phyloP scores from a whole-genome alignment of 139 green algal species.

The Diplosphaera chodatii region DNA sequence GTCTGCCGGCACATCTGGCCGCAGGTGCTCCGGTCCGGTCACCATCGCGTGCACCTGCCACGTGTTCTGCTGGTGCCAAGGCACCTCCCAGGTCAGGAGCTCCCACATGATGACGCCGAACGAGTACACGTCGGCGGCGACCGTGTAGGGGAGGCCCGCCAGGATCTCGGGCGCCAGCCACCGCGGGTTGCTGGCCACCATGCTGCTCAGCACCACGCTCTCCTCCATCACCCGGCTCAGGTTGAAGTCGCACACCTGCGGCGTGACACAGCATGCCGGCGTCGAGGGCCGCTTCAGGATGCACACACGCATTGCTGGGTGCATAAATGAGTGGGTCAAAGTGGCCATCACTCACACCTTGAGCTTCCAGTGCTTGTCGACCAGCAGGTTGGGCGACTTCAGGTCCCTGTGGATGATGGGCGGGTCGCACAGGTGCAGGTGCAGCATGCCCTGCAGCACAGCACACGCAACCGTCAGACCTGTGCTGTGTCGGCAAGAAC shows the following conservation, averaged over 20 bases:
- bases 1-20: slow-evolving; percentile 47
- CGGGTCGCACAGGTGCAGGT: slow-evolving; percentile 45
- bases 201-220: slow-evolving; percentile 30
- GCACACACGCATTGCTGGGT: too few relatives aligned
- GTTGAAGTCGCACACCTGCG: slow-evolving; percentile 53
- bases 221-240: slow-evolving; percentile 50
- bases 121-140: slow-evolving; percentile 47
- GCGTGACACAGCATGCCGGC: too few relatives aligned
- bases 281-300: too few relatives aligned
- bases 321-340: background rate
- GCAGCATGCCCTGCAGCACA: slow-evolving; percentile 61
- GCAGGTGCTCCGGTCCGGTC: slow-evolving; percentile 35
- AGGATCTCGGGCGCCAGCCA: slow-evolving; percentile 63
- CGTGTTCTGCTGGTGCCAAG: slow-evolving; percentile 50
- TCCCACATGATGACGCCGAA: slow-evolving; percentile 60
- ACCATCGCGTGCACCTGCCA: slow-evolving; percentile 67
- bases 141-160: slow-evolving; percentile 29
- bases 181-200: slow-evolving; percentile 50
- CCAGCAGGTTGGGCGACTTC: slow-evolving; percentile 58
- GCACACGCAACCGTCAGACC: too few relatives aligned
- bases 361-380: slow-evolving; percentile 49
- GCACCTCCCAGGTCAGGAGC: slow-evolving; percentile 80
- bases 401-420: slow-evolving; percentile 60
- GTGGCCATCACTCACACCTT: too few relatives aligned
- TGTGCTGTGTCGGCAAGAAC: too few relatives aligned